These are phyloP conservation scores for Boletus rufocinnamomeus DNA, from an alignment of 768 basidiomycete species.

Conservation along the genomic window DNA sequence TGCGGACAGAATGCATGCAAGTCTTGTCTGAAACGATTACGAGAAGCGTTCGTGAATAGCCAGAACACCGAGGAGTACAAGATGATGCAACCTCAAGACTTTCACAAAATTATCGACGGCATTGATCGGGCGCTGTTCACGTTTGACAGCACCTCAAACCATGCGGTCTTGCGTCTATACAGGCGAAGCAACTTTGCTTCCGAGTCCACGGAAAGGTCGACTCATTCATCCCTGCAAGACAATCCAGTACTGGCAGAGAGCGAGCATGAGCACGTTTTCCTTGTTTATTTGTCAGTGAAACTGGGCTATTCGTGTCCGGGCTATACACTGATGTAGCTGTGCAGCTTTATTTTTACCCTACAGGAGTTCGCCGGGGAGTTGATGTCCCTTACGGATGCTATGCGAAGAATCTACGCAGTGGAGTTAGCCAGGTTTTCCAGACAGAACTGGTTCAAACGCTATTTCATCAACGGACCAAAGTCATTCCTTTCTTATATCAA, in stretches of 20 bases:
- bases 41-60: slow-evolving; percentile 59
- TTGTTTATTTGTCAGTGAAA: slow-evolving; percentile 85
- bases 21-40: slow-evolving; percentile 59
- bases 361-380: slow-evolving; percentile 93
- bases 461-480: slow-evolving; percentile 29
- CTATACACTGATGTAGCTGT: slow-evolving; percentile 13
- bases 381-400: slow-evolving; percentile 77
- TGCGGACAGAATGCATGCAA: slow-evolving; percentile 57
- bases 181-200: slow-evolving; percentile 46
- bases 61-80: slow-evolving; percentile 33
- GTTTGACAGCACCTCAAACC: slow-evolving; percentile 83
- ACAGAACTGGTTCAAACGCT: slow-evolving; percentile 44
- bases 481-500: slow-evolving; percentile 25
- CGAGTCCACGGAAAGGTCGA: slow-evolving; percentile 14
- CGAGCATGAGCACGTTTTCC: slow-evolving; percentile 82
- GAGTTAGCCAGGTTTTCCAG: slow-evolving; percentile 50
- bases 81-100: slow-evolving; percentile 56
- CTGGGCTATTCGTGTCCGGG: neutral
- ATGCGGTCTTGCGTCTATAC: slow-evolving; percentile 79
- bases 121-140: slow-evolving; percentile 69
- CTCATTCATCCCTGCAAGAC: slow-evolving; percentile 28
- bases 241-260: slow-evolving; percentile 42
- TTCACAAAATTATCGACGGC: slow-evolving; percentile 59
- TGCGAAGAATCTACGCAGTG: slow-evolving; percentile 73
- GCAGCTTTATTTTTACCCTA: slow-evolving; percentile 92